Evolutionary conservation across 345 rosid species (phyloP).

Genomic region (Murraya paniculata): DNA sequence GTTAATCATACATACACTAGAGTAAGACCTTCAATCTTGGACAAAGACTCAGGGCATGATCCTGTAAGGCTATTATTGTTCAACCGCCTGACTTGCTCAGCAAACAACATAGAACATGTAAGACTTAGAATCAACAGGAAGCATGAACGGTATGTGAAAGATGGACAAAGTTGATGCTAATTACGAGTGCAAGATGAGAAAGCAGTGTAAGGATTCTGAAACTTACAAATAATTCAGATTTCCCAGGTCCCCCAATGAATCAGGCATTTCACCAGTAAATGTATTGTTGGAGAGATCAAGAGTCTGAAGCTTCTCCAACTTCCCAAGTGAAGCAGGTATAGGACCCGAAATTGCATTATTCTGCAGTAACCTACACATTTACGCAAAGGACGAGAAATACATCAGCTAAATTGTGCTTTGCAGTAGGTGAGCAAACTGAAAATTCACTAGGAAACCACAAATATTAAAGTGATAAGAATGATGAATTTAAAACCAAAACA

Average conservation of each 20-base stretch:
- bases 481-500: background rate
- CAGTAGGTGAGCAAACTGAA: background rate
- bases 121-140: constrained; percentile 7
- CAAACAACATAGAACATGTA: constrained; percentile 8
- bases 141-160: background rate
- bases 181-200: background rate
- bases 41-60: constrained; percentile 71
- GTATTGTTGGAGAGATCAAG: constrained; percentile 94
- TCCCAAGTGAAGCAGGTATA: constrained; percentile 79
- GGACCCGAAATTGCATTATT: constrained; percentile 85
- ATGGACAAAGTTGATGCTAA: background rate
- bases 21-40: constrained; percentile 77
- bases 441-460: background rate
- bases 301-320: constrained; percentile 77
- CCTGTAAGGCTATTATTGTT: constrained; percentile 95
- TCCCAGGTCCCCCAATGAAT: constrained; percentile 71
- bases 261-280: constrained; percentile 71
- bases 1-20: constrained; percentile 64
- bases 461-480: background rate
- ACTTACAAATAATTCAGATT: constrained; percentile 86
- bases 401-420: constrained; percentile 2
- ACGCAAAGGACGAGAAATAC: background rate
- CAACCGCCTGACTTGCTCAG: constrained; percentile 64
- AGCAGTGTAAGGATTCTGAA: background rate
- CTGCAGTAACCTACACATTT: constrained; percentile 77